Evolutionary conservation across 2,329 filamentous ascomycete genomes (phyloP).

Genomic region (Cryphonectria naterciae): DNA sequence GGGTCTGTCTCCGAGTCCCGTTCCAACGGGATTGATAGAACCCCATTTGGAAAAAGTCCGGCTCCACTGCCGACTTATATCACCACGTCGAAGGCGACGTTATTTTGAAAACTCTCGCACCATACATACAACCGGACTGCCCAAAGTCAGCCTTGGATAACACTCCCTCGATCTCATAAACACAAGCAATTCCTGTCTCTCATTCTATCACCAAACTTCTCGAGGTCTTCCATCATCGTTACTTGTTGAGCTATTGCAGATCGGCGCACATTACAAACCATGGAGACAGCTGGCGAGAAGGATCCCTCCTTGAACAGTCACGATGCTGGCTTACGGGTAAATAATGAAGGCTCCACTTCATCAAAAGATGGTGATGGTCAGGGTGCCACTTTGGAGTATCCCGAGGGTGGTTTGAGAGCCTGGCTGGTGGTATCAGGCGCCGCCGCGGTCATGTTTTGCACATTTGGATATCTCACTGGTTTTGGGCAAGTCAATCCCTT

Average conservation of each 20-base stretch:
- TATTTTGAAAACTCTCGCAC: neutral
- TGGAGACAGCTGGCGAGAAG: neutral
- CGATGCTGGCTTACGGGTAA: neutral
- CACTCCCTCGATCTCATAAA: neutral
- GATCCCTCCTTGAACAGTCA: neutral
- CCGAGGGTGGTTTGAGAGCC: slow-evolving; percentile 40
- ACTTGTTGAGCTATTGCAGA: neutral
- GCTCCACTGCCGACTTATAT: neutral
- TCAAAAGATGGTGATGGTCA: too few relatives aligned
- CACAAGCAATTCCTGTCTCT: neutral
- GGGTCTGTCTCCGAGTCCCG: neutral
- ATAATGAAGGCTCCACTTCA: neutral
- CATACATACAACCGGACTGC: neutral
- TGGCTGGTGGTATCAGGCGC: slow-evolving; percentile 46
- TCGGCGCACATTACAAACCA: neutral
- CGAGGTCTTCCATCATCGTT: neutral
- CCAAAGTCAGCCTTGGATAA: too few relatives aligned
- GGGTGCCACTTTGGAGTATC: neutral
- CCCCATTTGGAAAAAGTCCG: slow-evolving; percentile 7
- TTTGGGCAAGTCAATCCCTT: slow-evolving; percentile 36
- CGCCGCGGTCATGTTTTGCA: slow-evolving; percentile 42
- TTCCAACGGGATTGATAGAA: neutral
- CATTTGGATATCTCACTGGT: slow-evolving; percentile 46
- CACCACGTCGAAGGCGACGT: neutral
- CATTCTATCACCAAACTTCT: neutral